Evolutionary conservation across 495 filamentous ascomycete species (phyloP), one percentile per base, ranked within the genome.

Genomic region (Penicillium manginii): DNA sequence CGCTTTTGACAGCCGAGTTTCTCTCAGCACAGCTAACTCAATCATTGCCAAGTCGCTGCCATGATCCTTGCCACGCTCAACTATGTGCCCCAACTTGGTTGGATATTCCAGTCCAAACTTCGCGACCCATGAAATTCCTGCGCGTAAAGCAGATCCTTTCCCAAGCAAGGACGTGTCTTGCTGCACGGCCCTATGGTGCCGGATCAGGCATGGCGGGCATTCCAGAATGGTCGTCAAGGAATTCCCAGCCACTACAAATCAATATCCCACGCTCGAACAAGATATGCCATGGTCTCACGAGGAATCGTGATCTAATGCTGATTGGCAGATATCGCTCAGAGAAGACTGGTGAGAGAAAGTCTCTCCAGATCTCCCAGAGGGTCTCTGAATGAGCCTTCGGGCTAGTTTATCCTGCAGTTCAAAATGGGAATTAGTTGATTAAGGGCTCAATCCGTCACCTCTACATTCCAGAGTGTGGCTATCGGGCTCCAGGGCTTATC

Each of bases 181-280:
- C 35, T 21, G 19, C 18, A 26, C 14, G 12, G n/a, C n/a, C 17
- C 19, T 14, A 17, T 2, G 18, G 4, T 31, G 8, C 45, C 49
- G 45, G 23, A 49, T 57, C 19, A 10, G 50, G 58, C 11, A 50
- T 50, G 11, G 2, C 10, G 10, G 12, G 43, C 67, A 70, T 70
- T 65, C 62, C 60, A 33, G 10, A 1, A 7, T 2, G 23, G n/a
- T 8, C 6, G 15, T 9, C 15, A 8, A 50, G 40, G 50, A 56
- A 62, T 61, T 54, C 4, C 51, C 52, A 65, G 56, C 61, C 54
- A 60, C 57, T 43, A 22, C 19, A 11, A 62, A 62, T 50, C 49
- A 57, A 12, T 29, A 10, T 50, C 19, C 54, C 23, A 21, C 26
- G 42, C 2, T 43, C n/a, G 17, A 43, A 17, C 14, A 19, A 21